Base-by-base conservation (phyloP, 2,329 filamentous ascomycete species). In the Pezicula carpinea region DNA sequence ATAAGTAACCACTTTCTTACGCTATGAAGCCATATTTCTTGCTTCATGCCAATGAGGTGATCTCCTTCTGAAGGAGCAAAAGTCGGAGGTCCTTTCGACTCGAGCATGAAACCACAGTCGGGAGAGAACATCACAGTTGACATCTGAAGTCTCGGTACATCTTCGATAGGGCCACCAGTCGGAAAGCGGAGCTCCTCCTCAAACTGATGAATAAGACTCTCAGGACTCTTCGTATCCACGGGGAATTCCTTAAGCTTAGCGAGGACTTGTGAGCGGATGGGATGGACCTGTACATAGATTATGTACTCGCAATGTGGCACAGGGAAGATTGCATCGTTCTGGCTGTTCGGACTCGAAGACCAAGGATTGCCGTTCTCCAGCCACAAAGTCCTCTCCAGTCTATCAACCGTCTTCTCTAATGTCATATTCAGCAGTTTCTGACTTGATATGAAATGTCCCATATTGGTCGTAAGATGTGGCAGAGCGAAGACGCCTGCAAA, bases 401-500 rank as follows among this genome's bases (percentile, higher is more conserved):
- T 76, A n/a, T 78, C 66, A 2, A 96, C 80, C 0, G 81, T 77
- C 44, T 79, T 73, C 17, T 80, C 76, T 13, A 96, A 71, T 0
- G 87, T 91, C 53, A 77, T 73, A 58, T 92, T 87, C 31, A 97
- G 72, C 14, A 95, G 69, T 43, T 71, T 70, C 60, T 84, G 65
- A 69, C 81, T 74, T 51, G 77, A 74, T 60, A 69, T 64, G 60
- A 76, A 82, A 41, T 79, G 71, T 3, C 70, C 68, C 18, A 70
- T 61, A 5, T 75, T 78, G 14, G 88, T 77, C 1, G 87, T 75
- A 43, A 99, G 76, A 65, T 97, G 90, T 21, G 93, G 91, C 39
- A 97, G 71, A 2, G 84, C 87, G 64, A 95, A 95, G 47, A 97
- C 84, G 36, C 93, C 91, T n/a, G 85, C 82, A 60, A 93, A 93